Conservation (phyloP, 2,329 filamentous ascomycete genomes). For the Emergomyces pasteurianus region DNA sequence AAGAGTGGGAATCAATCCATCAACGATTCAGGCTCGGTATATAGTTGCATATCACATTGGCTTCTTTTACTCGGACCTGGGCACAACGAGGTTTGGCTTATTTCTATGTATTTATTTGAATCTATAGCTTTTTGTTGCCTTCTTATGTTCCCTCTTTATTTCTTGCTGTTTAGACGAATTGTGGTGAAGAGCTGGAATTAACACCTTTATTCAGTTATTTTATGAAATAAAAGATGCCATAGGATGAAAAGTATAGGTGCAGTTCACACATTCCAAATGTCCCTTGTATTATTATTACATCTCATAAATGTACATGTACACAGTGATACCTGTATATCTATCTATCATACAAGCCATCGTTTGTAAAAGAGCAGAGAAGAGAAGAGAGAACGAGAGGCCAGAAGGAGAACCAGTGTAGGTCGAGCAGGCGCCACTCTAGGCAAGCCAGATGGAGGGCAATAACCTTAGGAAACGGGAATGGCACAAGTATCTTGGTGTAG, state of each 20-base stretch:
- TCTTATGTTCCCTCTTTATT: too few species aligned
- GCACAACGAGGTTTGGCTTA: too few species aligned
- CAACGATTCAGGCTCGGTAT: too few species aligned
- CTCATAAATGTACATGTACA: background rate
- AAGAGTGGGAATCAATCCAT: too few species aligned
- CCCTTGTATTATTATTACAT: background rate
- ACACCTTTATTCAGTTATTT: background rate
- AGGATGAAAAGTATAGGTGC: background rate
- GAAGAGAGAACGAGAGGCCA: background rate
- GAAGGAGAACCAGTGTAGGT: background rate
- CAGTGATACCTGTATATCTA: background rate
- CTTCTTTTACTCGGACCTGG: too few species aligned
- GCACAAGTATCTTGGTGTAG: background rate
- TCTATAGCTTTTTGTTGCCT: too few species aligned
- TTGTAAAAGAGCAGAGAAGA: background rate
- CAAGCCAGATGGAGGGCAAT: background rate
- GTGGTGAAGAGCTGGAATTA: too few species aligned
- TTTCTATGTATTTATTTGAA: too few species aligned
- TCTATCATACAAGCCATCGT: background rate
- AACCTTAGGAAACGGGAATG: background rate
- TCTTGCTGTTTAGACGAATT: too few species aligned
- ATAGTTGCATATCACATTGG: too few species aligned
- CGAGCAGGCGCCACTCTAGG: background rate
- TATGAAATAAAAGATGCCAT: background rate
- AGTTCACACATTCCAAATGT: background rate